These are phyloP conservation scores for Blastomyces parvus DNA, from an alignment of 2,329 filamentous ascomycete genomes.

Conservation along the genomic window DNA sequence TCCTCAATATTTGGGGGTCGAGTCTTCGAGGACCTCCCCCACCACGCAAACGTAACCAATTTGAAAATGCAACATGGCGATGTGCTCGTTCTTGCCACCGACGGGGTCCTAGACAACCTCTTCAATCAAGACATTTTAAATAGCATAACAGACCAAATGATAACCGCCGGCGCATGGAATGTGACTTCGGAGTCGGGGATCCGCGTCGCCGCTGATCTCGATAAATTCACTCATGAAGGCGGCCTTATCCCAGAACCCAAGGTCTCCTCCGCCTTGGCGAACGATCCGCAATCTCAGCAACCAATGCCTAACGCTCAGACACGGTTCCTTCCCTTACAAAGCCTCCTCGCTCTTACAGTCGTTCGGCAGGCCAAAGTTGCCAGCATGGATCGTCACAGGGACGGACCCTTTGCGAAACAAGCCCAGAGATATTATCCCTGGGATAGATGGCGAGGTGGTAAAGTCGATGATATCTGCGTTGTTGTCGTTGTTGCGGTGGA, in stretches of 20 bases:
- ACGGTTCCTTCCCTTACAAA: conserved; percentile 55
- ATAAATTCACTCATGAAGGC: conserved; percentile 43
- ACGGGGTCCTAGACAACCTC: conserved; percentile 93
- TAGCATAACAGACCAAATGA: conserved; percentile 69
- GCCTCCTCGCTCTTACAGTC: conserved; percentile 67
- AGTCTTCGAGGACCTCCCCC: conserved; percentile 72
- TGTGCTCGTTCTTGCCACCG: conserved; percentile 84
- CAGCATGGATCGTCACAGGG: conserved; percentile 67
- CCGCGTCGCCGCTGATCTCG: conserved; percentile 52
- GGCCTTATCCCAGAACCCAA: conserved; percentile 25
- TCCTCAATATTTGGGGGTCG: conserved; percentile 74
- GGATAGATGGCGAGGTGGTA: conserved; percentile 83
- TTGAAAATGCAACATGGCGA: conserved; percentile 79
- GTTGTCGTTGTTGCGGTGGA: conserved; percentile 70
- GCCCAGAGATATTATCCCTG: conserved; percentile 78
- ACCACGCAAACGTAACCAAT: conserved; percentile 69
- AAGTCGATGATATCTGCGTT: conserved; percentile 91
- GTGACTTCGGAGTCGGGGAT: conserved; percentile 51
- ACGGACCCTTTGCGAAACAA: conserved; percentile 92
- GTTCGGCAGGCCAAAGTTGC: conserved; percentile 74
- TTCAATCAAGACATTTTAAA: conserved; percentile 81
- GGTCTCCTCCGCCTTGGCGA: conserved; percentile 16
- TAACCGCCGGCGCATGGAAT: conserved; percentile 63
- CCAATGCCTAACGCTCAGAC: conserved; percentile 16
- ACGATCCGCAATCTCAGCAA: conserved; percentile 7